A percentile compares a stretch with the other conserved stretches of the same genome.
Conservation (phyloP, 2,329 filamentous ascomycete genomes). For the Fusarium paranaense region DNA sequence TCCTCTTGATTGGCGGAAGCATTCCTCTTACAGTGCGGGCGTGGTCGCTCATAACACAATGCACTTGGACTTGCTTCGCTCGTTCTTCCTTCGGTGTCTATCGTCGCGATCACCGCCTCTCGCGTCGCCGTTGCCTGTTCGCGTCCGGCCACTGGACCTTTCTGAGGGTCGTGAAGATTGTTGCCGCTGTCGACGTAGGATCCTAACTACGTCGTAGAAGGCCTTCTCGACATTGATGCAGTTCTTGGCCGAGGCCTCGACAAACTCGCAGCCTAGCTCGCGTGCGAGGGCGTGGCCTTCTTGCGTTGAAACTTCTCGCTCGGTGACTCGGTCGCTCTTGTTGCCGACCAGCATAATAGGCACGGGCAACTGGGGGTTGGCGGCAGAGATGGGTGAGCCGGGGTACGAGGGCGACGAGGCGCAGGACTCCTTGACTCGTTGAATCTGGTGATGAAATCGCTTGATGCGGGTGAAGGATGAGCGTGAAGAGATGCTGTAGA, state of each 20-base stretch:
- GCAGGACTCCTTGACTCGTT: constrained; percentile 93
- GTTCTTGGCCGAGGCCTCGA: constrained; percentile 97
- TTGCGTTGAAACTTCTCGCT: constrained; percentile 95
- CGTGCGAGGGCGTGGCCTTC: constrained; percentile 93
- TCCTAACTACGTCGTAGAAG: constrained; percentile 96
- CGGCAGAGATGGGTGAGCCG: constrained; percentile 75
- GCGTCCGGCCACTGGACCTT: constrained; percentile 52
- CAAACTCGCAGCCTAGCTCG: constrained; percentile 94
- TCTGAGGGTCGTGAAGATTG: constrained; percentile 56
- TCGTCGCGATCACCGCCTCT: constrained; percentile 48
- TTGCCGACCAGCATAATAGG: constrained; percentile 99
- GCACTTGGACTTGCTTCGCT: constrained; percentile 53
- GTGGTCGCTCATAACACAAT: constrained; percentile 53
- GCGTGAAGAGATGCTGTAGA: constrained; percentile 98
- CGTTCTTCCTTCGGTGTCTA: constrained; percentile 51
- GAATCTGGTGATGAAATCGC: constrained; percentile 96
- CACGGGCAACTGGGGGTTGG: constrained; percentile 73
- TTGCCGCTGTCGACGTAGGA: constrained; percentile 86
- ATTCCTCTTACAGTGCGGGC: background rate
- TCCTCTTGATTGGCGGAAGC: constrained; percentile 25
- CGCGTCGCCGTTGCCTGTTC: constrained; percentile 52
- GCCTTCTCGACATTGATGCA: constrained; percentile 99
- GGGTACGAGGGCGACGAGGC: constrained; percentile 81
- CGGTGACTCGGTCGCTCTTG: constrained; percentile 96
- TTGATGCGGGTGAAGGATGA: constrained; percentile 96